Evolutionary conservation across 345 rosid genomes (phyloP).

Genomic region (Gossypium rotundifolium): DNA sequence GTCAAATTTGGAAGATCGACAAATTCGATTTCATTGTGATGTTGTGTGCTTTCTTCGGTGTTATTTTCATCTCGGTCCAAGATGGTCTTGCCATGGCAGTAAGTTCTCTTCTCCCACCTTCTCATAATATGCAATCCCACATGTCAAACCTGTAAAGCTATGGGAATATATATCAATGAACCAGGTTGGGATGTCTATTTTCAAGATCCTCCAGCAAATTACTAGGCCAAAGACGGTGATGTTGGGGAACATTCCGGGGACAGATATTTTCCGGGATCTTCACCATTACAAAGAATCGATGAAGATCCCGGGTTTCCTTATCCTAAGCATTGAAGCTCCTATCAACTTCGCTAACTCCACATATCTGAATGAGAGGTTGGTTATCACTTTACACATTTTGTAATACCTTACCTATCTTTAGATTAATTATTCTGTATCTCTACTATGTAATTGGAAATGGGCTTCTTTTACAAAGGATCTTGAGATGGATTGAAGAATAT

Average conservation of each 20-base stretch:
- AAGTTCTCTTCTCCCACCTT: conserved; percentile 20
- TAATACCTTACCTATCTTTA: background rate
- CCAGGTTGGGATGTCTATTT: conserved; percentile 75
- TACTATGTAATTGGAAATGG: too few species aligned
- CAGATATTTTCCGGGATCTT: conserved; percentile 57
- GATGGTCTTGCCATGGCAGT: conserved; percentile 84
- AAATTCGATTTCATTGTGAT: conserved; percentile 80
- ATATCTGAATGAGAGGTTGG: conserved; percentile 82
- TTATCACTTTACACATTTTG: background rate
- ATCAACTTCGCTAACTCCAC: conserved; percentile 82
- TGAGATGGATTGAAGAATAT: conserved; percentile 83
- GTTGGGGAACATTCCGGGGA: conserved; percentile 80
- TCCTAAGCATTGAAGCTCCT: conserved; percentile 74
- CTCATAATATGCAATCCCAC: background rate
- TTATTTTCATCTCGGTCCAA: conserved; percentile 76
- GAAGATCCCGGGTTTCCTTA: conserved; percentile 66
- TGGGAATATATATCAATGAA: background rate
- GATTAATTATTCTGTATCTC: background rate
- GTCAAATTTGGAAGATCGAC: conserved; percentile 75
- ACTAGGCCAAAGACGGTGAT: conserved; percentile 76
- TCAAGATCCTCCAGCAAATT: conserved; percentile 76
- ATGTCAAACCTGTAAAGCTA: background rate
- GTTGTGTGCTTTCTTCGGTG: conserved; percentile 81
- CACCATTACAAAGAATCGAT: conserved; percentile 73
- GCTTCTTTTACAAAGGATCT: conserved; percentile 32